Evolutionary conservation across 2,329 filamentous ascomycete genomes (phyloP), one percentile per base, ranked within the genome.

Genomic region (Ophiognomonia clavigignenti-juglandacearum): DNA sequence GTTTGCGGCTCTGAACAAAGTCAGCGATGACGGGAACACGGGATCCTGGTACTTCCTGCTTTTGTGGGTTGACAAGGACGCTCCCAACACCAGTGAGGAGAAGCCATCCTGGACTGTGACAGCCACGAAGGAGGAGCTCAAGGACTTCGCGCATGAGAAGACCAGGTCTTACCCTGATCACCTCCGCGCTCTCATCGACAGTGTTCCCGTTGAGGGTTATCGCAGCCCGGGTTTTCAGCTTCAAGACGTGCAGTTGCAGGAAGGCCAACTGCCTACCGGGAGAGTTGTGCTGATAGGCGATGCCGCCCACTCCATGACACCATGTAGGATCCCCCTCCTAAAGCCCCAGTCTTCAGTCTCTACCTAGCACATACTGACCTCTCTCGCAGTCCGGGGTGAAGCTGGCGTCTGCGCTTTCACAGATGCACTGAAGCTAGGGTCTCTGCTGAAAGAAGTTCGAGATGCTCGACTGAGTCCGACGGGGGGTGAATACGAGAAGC

Each of bases 371-470:
- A 31, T 29, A 18, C 5, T 42, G 20, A 24, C 22, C 4, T 16
- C 22, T 39, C 4, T 34, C 13, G 3, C 44, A 71, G 67, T 66
- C 48, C 66, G 71, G 9, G 73, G 73, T 6, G 71, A 75, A 57
- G 71, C 68, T 0, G 68, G 67, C n/a, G 69, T 74, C 35, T 64
- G 70, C 40, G 71, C 69, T 4, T 67, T 75, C 43, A 54, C 60
- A 1, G 72, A 74, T 53, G 67, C 53, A 4, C 48, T 59, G 26
- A 50, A 51, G 32, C 51, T 64, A 1, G 46, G 46, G 18, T 16
- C 29, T 16, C 24, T 37, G 10, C 37, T 48, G 2, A 45, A 35
- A 4, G 16, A 27, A 2, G 36, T 45, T 37, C 23, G 23, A 35
- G 41, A 45, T 18, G 11, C 36, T n/a, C 29, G 24, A 37, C 40